Percentiles rank a stretch among this genome's conserved stretches.
phyloP scores from a whole-genome alignment of 192 early-diverging fungal genomes.

The Tieghemiomyces parasiticus region DNA sequence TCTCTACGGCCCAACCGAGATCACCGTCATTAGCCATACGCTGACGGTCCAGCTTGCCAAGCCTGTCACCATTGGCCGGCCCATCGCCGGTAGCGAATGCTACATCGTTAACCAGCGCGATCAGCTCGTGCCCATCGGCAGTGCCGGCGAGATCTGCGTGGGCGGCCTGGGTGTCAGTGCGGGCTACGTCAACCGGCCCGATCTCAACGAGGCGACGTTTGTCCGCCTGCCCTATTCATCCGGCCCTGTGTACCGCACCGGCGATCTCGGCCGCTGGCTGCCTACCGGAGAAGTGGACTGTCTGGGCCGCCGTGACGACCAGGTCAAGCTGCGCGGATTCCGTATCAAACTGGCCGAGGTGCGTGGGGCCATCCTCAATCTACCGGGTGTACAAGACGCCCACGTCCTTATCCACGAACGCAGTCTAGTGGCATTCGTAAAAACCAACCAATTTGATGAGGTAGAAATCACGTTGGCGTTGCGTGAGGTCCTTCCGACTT shows the following conservation, averaged over 20 bases:
- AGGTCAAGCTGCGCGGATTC: conserved; percentile 35
- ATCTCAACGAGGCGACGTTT: conserved; percentile 21
- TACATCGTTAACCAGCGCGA: conserved; percentile 13
- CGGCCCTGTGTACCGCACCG: neutral
- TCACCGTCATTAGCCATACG: neutral
- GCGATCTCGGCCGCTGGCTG: conserved; percentile 10
- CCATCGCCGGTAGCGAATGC: conserved; percentile 7
- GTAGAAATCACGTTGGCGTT: neutral
- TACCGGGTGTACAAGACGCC: neutral
- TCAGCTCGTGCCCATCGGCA: conserved; percentile 21
- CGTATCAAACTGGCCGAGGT: conserved; percentile 29
- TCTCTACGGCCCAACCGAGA: conserved; percentile 3
- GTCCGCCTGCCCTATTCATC: conserved; percentile 13
- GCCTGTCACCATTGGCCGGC: conserved; percentile 11
- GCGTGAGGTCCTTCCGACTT: neutral
- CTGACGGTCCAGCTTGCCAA: neutral
- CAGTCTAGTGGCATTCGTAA: neutral
- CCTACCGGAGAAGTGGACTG: conserved; percentile 13
- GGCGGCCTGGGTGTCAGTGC: conserved; percentile 21
- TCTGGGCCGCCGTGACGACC: conserved; percentile 23
- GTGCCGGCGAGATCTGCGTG: conserved; percentile 23
- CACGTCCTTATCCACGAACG: neutral
- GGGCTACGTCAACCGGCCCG: conserved; percentile 29
- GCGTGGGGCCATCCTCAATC: conserved; percentile 11
- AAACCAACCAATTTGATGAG: neutral